Conservation (phyloP, 495 filamentous ascomycete species). For the Penicillium bialowiezense region DNA sequence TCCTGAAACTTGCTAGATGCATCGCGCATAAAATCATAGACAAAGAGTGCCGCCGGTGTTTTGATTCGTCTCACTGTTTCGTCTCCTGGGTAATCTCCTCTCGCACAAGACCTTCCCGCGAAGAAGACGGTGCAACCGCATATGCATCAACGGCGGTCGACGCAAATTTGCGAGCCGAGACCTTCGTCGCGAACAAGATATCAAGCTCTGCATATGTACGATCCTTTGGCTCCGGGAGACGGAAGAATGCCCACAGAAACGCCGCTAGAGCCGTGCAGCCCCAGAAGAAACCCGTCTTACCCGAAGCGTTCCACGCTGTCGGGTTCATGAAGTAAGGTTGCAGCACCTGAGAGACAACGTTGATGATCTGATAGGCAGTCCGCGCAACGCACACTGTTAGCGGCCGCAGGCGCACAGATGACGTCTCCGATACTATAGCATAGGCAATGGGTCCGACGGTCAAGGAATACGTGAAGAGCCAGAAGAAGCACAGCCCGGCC, state of each 20-base stretch:
- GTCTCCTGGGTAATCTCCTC: slow-evolving; percentile 10
- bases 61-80: slow-evolving; percentile 8
- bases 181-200: slow-evolving; percentile 56
- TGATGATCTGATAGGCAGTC: slow-evolving; percentile 62
- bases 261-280: slow-evolving; percentile 59
- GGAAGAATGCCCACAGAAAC: slow-evolving; percentile 65
- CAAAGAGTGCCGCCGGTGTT: background rate
- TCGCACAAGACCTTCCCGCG: slow-evolving; percentile 18
- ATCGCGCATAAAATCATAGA: background rate
- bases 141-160: slow-evolving; percentile 57
- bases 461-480: slow-evolving; percentile 64
- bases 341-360: slow-evolving; percentile 60
- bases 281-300: slow-evolving; percentile 71
- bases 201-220: slow-evolving; percentile 68
- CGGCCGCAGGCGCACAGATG: slow-evolving; percentile 62
- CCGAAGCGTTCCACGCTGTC: slow-evolving; percentile 62
- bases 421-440: slow-evolving; percentile 67
- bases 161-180: slow-evolving; percentile 61
- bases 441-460: slow-evolving; percentile 73
- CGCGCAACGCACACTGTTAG: slow-evolving; percentile 64
- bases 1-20: background rate
- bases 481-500: slow-evolving; percentile 60
- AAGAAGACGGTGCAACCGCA: slow-evolving; percentile 15
- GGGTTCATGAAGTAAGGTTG: slow-evolving; percentile 70
- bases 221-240: slow-evolving; percentile 63